These are phyloP conservation scores for Neurospora cerealis DNA, from an alignment of 495 filamentous ascomycete genomes.

Conservation along the genomic window DNA sequence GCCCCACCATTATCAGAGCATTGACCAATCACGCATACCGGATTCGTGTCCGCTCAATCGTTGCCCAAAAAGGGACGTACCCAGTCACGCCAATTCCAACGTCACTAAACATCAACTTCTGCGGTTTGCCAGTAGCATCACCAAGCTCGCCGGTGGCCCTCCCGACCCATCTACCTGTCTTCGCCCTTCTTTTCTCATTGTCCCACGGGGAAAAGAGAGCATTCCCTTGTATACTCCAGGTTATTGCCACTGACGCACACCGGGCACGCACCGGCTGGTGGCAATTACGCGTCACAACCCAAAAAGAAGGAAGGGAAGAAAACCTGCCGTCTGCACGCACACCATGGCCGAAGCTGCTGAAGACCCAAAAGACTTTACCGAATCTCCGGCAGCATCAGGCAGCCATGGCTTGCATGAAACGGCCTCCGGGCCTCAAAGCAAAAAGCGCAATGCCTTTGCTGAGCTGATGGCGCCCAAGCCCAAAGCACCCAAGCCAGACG, in stretches of 20 bases:
- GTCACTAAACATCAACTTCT: neutral
- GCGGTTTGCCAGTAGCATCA: neutral
- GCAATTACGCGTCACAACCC: neutral
- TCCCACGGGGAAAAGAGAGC: neutral
- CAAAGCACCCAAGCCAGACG: conserved; percentile 26
- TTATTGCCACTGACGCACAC: neutral
- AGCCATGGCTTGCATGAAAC: neutral
- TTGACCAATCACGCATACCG: neutral
- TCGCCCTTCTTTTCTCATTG: neutral
- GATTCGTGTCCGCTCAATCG: neutral
- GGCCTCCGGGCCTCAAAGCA: neutral
- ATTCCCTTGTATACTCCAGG: neutral
- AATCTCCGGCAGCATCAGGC: conserved; percentile 9
- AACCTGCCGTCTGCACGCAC: neutral
- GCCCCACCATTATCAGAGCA: neutral
- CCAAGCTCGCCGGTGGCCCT: neutral
- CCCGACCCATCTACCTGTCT: neutral
- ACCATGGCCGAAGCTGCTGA: conserved; percentile 14
- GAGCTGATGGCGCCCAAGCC: conserved; percentile 57
- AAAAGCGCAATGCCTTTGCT: conserved; percentile 35
- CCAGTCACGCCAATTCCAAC: neutral
- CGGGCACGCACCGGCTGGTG: too few species aligned
- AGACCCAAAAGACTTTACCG: conserved; percentile 4
- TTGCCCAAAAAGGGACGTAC: neutral
- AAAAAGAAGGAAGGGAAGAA: neutral